A percentile compares a stretch with the other conserved stretches of the same genome.
phyloP scores from a whole-genome alignment of 2,329 filamentous ascomycete species.

The Trichoderma pleuroti region DNA sequence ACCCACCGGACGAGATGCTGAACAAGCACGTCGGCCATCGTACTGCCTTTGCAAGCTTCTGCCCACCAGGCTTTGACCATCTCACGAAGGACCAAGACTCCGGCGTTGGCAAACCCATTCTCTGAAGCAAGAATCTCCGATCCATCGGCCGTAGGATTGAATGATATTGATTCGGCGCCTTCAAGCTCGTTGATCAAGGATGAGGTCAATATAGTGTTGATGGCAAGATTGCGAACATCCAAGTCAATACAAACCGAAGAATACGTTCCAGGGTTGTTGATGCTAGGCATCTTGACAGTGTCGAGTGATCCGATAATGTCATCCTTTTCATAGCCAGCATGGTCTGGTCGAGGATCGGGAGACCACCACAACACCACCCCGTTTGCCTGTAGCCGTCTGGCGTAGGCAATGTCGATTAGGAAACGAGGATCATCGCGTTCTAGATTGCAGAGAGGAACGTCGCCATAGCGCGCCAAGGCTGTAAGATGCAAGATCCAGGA shows the following conservation, averaged over 20 bases:
- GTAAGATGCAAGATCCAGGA: constrained; percentile 88
- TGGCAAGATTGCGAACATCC: constrained; percentile 87
- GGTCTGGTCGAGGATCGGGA: constrained; percentile 77
- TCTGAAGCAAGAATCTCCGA: constrained; percentile 68
- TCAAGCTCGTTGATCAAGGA: constrained; percentile 96
- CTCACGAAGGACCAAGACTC: constrained; percentile 84
- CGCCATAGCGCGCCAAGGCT: constrained; percentile 83
- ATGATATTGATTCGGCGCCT: constrained; percentile 78
- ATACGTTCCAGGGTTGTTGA: constrained; percentile 92
- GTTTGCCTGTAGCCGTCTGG: constrained; percentile 81
- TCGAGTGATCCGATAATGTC: constrained; percentile 81
- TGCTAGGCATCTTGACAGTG: constrained; percentile 82
- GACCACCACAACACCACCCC: constrained; percentile 99
- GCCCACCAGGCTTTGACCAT: constrained; percentile 99
- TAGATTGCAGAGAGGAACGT: constrained; percentile 91
- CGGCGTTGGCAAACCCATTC: constrained; percentile 87
- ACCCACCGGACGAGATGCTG: constrained; percentile 98
- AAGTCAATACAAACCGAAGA: constrained; percentile 95
- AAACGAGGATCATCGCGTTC: constrained; percentile 92
- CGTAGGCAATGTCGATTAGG: constrained; percentile 94
- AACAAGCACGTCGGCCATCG: constrained; percentile 96
- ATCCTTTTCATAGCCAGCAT: constrained; percentile 93
- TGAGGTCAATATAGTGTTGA: constrained; percentile 96
- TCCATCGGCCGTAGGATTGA: constrained; percentile 57
- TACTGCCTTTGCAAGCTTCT: constrained; percentile 83